Evolutionary conservation across 768 basidiomycete species (phyloP), one percentile per base, ranked within the genome.

Genomic region (Amanita thiersii): DNA sequence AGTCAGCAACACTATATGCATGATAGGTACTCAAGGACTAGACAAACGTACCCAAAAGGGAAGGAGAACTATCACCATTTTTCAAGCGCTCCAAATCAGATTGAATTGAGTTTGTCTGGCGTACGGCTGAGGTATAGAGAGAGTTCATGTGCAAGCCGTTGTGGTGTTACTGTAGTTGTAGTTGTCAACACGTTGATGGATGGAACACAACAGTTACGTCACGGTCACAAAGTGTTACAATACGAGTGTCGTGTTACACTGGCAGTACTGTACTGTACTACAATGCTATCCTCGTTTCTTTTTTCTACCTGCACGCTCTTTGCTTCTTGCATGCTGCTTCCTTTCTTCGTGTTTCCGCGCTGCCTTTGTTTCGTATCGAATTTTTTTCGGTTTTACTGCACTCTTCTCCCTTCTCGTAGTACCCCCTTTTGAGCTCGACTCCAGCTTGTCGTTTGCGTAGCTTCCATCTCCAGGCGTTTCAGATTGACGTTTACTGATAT

Each of bases 51-150:
- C 92, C 92, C 69, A 89, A 66, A 24, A 94, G 64, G 12, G 90
- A 79, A 0, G 86, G 74, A 10, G 88, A 87, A 37, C 68, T 69
- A 53, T 93, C 91, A 9, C 88, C 89, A 63, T 72, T 77, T 40
- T 79, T 76, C 50, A 97, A 70, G 18, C 83, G 75, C 47, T 89
- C 84, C 28, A 98, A 64, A 66, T 98, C 93, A 3, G 85, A 75
- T 50, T 87, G 79, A 33, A 98, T 74, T 0, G 88, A 87, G 57
- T 79, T 82, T 21, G 90, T 89, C 61, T 97, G 93, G 25, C 93
- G 77, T 14, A 94, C 84, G 2, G 91, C 93, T 29, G 87, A 82
- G 0, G 90, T 91, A 65, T 96, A 97, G 11, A 97, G 72, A 25
- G 90, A 92, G 63, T 97, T 94, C 93, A 97, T 97, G 28, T 57